Conservation (phyloP, 805 yeast species). For the Yarrowia sp. region DNA sequence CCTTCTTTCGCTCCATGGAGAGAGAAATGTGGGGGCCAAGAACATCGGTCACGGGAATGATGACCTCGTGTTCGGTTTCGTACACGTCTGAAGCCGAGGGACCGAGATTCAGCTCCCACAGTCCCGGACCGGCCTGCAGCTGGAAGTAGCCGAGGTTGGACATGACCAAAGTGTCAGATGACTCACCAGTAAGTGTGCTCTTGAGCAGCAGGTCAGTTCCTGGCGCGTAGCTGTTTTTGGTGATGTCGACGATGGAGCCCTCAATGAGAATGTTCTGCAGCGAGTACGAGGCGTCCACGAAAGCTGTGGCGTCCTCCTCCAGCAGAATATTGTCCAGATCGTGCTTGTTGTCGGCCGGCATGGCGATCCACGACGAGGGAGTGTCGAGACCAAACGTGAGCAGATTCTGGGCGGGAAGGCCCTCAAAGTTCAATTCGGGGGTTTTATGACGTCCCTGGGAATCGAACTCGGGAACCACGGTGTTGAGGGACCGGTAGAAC, state of each 20-base stretch:
- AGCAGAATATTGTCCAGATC: constrained; percentile 71
- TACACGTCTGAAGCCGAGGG: constrained; percentile 50
- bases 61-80: constrained; percentile 8
- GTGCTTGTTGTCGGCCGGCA: constrained; percentile 57
- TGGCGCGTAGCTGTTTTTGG: constrained; percentile 46
- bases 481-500: constrained; percentile 60
- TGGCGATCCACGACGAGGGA: constrained; percentile 73
- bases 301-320: constrained; percentile 50
- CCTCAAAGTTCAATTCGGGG: constrained; percentile 52
- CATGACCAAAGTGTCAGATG: constrained; percentile 71
- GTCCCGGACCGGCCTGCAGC: constrained; percentile 74
- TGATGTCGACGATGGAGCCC: constrained; percentile 65
- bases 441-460: constrained; percentile 47
- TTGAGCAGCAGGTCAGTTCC: constrained; percentile 58
- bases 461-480: constrained; percentile 49
- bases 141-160: constrained; percentile 85
- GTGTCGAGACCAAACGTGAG: constrained; percentile 64
- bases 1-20: constrained; percentile 52
- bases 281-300: constrained; percentile 57
- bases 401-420: constrained; percentile 60
- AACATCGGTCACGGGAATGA: constrained; percentile 10
- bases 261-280: constrained; percentile 68
- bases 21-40: constrained; percentile 26
- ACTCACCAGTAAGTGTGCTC: constrained; percentile 41
- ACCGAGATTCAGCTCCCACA: constrained; percentile 62